These are phyloP conservation scores for Fusarium mundagurra DNA, from an alignment of 2,329 filamentous ascomycete genomes.

Conservation along the genomic window DNA sequence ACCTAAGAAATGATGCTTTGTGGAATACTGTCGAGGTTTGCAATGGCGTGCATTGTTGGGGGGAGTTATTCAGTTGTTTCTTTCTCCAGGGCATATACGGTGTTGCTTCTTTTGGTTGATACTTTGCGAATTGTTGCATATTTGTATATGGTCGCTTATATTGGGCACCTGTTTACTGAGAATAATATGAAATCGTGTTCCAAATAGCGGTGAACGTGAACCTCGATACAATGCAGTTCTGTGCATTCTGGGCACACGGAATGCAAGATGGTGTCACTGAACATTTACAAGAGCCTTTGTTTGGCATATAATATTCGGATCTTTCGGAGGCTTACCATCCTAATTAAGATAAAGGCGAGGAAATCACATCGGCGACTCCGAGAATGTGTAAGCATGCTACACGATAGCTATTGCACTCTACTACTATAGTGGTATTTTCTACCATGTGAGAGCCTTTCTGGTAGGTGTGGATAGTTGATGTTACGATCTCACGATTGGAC, in stretches of 20 bases:
- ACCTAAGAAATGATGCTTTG: slow-evolving; percentile 33
- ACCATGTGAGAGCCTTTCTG: background rate
- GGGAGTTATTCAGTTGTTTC: background rate
- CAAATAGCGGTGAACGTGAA: slow-evolving; percentile 2
- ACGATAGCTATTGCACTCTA: background rate
- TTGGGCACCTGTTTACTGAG: background rate
- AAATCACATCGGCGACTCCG: slow-evolving; percentile 21
- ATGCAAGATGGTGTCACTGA: background rate
- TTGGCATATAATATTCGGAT: slow-evolving; percentile 10
- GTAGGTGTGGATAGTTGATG: slow-evolving; percentile 1
- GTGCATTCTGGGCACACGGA: background rate
- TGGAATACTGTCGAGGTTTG: background rate
- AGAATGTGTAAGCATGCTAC: slow-evolving; percentile 15
- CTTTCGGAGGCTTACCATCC: slow-evolving; percentile 8
- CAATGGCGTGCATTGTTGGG: background rate
- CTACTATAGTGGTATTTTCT: background rate
- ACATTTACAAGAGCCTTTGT: background rate
- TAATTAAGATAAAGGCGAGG: slow-evolving; percentile 1
- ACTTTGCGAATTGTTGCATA: background rate
- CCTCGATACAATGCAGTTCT: background rate
- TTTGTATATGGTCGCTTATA: background rate
- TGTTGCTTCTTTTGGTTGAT: background rate
- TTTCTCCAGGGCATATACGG: background rate
- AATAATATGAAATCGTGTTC: background rate
- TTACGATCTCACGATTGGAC: slow-evolving; percentile 18